These are phyloP conservation scores for Penicillium palitans DNA, from an alignment of 2,329 filamentous ascomycete genomes.

Conservation along the genomic window DNA sequence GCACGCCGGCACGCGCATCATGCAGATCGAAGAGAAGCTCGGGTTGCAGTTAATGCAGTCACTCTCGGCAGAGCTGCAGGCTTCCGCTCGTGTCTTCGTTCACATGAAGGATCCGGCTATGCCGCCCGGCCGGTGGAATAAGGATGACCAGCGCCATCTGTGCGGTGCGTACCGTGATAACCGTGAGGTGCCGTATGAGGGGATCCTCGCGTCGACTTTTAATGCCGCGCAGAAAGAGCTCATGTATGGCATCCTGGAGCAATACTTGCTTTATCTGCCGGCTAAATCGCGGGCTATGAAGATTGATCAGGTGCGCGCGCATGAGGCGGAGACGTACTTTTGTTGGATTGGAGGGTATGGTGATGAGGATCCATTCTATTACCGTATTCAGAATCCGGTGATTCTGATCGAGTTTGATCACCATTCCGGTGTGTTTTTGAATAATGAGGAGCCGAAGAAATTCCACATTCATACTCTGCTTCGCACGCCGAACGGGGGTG, in stretches of 20 bases:
- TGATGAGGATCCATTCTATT: conserved; percentile 72
- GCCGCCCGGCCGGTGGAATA: conserved; percentile 68
- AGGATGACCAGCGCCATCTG: conserved; percentile 75
- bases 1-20: conserved; percentile 63
- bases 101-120: conserved; percentile 64
- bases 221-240: conserved; percentile 51
- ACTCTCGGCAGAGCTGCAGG: conserved; percentile 50
- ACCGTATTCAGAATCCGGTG: conserved; percentile 73
- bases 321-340: conserved; percentile 73
- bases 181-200: conserved; percentile 72
- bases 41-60: conserved; percentile 71
- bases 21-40: conserved; percentile 63
- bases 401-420: conserved; percentile 76
- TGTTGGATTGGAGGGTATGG: conserved; percentile 71
- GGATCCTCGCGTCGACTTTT: conserved; percentile 55
- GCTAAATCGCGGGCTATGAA: conserved; percentile 54
- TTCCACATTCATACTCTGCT: conserved; percentile 78
- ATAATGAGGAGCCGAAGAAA: conserved; percentile 70
- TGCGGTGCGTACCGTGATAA: conserved; percentile 80
- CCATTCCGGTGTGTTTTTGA: conserved; percentile 75
- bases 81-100: conserved; percentile 58
- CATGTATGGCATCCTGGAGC: conserved; percentile 59
- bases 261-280: conserved; percentile 71
- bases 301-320: conserved; percentile 55
- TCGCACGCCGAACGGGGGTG: conserved; percentile 71